Conservation (phyloP, 305 asterid genomes). For the Solanum chacoense region DNA sequence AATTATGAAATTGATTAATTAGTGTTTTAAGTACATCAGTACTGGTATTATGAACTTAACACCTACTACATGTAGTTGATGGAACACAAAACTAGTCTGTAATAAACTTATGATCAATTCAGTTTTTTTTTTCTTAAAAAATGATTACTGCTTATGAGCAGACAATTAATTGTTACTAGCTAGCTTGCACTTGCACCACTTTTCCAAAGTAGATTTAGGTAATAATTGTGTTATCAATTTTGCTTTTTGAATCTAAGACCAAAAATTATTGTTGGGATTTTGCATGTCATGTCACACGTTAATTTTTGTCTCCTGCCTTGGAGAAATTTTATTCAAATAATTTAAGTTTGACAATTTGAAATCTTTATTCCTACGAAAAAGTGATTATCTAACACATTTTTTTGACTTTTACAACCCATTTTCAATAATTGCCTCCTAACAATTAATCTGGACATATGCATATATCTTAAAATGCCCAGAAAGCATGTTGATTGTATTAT, state of each 20-base stretch:
- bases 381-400: not conserved
- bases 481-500: not conserved
- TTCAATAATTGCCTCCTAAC: not conserved
- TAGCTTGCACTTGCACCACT: not conserved
- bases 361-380: not conserved
- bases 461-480: not conserved
- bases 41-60: not conserved
- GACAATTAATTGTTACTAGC: not conserved
- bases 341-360: not conserved
- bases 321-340: not conserved
- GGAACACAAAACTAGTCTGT: not conserved
- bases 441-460: not conserved
- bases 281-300: not conserved
- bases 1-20: not conserved
- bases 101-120: not conserved
- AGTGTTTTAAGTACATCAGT: not conserved
- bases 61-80: not conserved
- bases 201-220: not conserved
- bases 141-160: not conserved
- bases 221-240: not conserved
- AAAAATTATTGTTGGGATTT: not conserved
- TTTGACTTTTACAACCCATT: not conserved
- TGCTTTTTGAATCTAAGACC: not conserved
- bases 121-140: not conserved
- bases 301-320: not conserved